Conservation (phyloP, 2,329 filamentous ascomycete genomes). For the Lecanicillium sp. region DNA sequence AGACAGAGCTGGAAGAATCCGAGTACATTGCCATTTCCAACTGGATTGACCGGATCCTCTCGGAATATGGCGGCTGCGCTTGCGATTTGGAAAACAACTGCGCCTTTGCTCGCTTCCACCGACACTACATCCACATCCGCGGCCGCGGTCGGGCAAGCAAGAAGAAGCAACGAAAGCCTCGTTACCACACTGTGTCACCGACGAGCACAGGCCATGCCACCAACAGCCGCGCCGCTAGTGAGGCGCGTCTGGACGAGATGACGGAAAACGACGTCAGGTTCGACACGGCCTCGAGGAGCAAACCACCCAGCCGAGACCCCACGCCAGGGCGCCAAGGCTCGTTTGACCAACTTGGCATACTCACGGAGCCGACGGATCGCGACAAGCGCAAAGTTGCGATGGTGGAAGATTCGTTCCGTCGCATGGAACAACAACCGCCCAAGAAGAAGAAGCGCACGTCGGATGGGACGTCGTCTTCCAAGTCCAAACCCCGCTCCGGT, state of each 20-base stretch:
- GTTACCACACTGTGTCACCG: slow-evolving; percentile 51
- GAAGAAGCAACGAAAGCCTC: slow-evolving; percentile 51
- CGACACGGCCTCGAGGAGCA: slow-evolving; percentile 51
- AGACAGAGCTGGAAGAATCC: slow-evolving; percentile 50
- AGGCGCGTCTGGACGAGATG: slow-evolving; percentile 51
- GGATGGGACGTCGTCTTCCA: slow-evolving; percentile 42
- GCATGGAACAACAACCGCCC: slow-evolving; percentile 52
- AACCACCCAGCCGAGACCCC: slow-evolving; percentile 59
- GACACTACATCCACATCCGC: slow-evolving; percentile 46
- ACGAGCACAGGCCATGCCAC: slow-evolving; percentile 57
- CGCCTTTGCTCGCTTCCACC: slow-evolving; percentile 57
- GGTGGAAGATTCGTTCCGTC: slow-evolving; percentile 58
- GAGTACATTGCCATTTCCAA: slow-evolving; percentile 56
- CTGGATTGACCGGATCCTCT: slow-evolving; percentile 65
- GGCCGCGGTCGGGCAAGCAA: slow-evolving; percentile 37
- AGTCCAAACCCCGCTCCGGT: slow-evolving; percentile 35
- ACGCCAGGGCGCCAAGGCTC: slow-evolving; percentile 57
- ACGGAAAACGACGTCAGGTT: slow-evolving; percentile 44
- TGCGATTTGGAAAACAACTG: slow-evolving; percentile 60
- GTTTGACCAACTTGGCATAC: slow-evolving; percentile 52
- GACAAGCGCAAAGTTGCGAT: slow-evolving; percentile 63
- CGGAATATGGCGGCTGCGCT: slow-evolving; percentile 74
- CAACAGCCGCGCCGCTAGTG: slow-evolving; percentile 59
- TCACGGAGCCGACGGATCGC: slow-evolving; percentile 59
- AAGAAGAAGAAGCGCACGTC: slow-evolving; percentile 59